Evolutionary conservation across 2,329 filamentous ascomycete genomes (phyloP), one percentile per base, ranked within the genome.

Genomic region (Zalaria sp.): DNA sequence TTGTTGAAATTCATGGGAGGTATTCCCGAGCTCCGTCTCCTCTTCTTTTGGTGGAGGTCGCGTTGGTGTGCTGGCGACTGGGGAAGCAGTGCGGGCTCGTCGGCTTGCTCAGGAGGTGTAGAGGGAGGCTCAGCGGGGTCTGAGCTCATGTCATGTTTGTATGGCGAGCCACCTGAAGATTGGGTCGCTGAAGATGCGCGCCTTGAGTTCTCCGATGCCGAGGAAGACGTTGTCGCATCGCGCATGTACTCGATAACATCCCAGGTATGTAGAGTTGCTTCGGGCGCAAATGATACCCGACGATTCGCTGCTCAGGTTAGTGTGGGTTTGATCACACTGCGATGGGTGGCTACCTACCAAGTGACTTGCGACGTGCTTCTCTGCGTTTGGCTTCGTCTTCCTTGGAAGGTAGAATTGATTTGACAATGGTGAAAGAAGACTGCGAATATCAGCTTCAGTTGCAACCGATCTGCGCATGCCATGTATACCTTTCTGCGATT

Each of bases 191-290:
- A 75, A 3, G 86, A 91, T 40, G 79, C 77, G 47, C 83, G 74
- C 51, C 85, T 70, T 8, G 83, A 85, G 7, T 79, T 78, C 48
- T 89, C 83, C 1, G 79, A 82, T 5, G 74, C 68, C 10, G 78
- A 72, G 5, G 78, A 81, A 7, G 77, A 79, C 9, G 81, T 83
- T 1, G 87, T 93, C 18, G 85, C 85, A 57, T 95, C 88, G 55
- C 88, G 86, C 57, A 79, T 73, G 47, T 88, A 83, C 55, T 96
- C 89, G 36, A 95, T 77, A 43, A 91, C 88, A 56, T 96, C 88
- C 72, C 93, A 96, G 0, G 91, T 98, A 58, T 98, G 91, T 31
- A 98, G 71, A 3, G 91, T 98, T 8, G 91, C 91, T 63, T 98
- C 91, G 1, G 91, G 91, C 4, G 91, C 91, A 61, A 98, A 98